These are phyloP conservation scores for Pisolithus albus DNA, from an alignment of 768 basidiomycete genomes.

Conservation along the genomic window DNA sequence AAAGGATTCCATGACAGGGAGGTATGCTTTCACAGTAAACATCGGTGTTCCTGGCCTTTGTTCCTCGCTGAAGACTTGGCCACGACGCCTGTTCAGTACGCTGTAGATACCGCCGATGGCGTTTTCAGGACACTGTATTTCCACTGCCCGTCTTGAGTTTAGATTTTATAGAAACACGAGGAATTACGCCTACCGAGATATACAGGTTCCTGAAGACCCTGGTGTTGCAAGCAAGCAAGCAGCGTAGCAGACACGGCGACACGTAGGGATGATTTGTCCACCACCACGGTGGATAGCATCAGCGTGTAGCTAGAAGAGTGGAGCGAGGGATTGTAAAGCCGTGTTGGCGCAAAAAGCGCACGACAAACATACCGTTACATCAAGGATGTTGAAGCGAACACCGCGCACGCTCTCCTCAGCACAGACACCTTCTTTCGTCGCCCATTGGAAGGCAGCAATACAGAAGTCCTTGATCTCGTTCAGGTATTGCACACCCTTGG, in stretches of 20 bases:
- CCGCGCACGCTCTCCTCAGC: slow-evolving; percentile 99
- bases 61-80: slow-evolving; percentile 97
- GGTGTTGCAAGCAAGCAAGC: slow-evolving; percentile 90
- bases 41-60: slow-evolving; percentile 96
- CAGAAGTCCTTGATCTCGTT: slow-evolving; percentile 99
- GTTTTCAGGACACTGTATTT: slow-evolving; percentile 96
- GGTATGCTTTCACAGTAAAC: slow-evolving; percentile 98
- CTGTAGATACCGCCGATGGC: slow-evolving; percentile 98
- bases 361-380: slow-evolving; percentile 70
- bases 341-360: neutral
- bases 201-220: slow-evolving; percentile 89
- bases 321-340: neutral
- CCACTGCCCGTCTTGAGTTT: slow-evolving; percentile 46
- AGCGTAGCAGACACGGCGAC: slow-evolving; percentile 93
- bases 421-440: slow-evolving; percentile 95
- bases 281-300: slow-evolving; percentile 99
- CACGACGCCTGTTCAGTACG: slow-evolving; percentile 91
- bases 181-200: slow-evolving; percentile 62
- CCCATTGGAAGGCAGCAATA: slow-evolving; percentile 99
- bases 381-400: slow-evolving; percentile 90
- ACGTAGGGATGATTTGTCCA: slow-evolving; percentile 96
- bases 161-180: neutral
- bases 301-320: slow-evolving; percentile 67
- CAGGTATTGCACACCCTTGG: slow-evolving; percentile 98
- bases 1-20: slow-evolving; percentile 88